A percentile compares a stretch with the other conserved stretches of the same genome.
Conservation (phyloP, 1,139 yeast species). For the Taphrina confusa region DNA sequence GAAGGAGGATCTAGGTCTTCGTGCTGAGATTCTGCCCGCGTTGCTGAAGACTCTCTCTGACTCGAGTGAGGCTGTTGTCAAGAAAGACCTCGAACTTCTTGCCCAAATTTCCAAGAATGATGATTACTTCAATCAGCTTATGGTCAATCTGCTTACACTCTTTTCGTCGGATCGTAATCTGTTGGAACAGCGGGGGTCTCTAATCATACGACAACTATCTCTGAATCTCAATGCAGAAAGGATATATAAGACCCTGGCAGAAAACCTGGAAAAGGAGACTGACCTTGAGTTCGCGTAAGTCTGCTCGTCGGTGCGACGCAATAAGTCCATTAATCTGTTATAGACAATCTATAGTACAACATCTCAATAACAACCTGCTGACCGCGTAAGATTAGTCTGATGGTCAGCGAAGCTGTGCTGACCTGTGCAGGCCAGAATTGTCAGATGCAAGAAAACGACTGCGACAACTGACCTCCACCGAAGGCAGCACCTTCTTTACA, state of each 20-base stretch:
- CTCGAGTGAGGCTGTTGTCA: constrained; percentile 80
- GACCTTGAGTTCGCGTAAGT: constrained; percentile 74
- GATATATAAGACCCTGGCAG: constrained; percentile 77
- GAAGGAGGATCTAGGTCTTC: constrained; percentile 53
- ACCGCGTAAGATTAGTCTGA: constrained; percentile 94
- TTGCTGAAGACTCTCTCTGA: constrained; percentile 79
- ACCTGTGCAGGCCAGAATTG: constrained; percentile 10
- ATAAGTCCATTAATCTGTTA: neutral
- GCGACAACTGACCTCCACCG: constrained; percentile 11
- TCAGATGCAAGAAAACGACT: constrained; percentile 29
- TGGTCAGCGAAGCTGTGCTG: too few relatives aligned
- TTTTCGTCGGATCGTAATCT: constrained; percentile 68
- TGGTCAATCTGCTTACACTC: constrained; percentile 66
- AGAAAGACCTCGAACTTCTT: constrained; percentile 71
- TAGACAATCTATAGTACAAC: constrained; percentile 57
- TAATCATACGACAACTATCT: constrained; percentile 81
- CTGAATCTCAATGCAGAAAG: constrained; percentile 78
- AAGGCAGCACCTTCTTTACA: constrained; percentile 71
- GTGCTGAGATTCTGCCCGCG: constrained; percentile 73
- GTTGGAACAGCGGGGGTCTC: constrained; percentile 73
- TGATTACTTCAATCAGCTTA: constrained; percentile 72
- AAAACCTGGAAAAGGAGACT: constrained; percentile 64
- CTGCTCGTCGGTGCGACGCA: constrained; percentile 47
- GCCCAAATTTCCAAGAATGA: constrained; percentile 80
- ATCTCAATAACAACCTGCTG: constrained; percentile 80